Evolutionary conservation across 306 rosid species (phyloP).

Genomic region (Abrus pulchellus): DNA sequence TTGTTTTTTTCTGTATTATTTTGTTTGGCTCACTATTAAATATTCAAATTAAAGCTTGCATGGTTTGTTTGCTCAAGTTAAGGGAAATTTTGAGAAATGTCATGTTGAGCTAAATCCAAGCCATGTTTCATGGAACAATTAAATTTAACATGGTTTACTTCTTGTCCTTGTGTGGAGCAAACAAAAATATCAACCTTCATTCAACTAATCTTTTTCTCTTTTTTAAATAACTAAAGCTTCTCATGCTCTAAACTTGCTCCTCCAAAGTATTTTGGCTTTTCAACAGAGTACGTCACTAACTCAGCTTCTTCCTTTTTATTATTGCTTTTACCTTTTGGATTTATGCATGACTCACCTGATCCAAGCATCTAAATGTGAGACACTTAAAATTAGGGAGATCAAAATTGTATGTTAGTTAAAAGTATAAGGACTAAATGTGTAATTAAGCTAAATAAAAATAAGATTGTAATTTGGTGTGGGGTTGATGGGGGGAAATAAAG

Average conservation of each 20-base stretch:
- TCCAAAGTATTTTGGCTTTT: slow-evolving; percentile 59
- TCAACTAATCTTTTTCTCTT: not conserved
- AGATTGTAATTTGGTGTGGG: slow-evolving; percentile 35
- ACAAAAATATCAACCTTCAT: slow-evolving; percentile 20
- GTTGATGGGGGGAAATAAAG: not conserved
- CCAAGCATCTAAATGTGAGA: not conserved
- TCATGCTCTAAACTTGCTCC: slow-evolving; percentile 38
- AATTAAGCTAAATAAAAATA: not conserved
- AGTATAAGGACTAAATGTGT: no score
- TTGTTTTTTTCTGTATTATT: no score
- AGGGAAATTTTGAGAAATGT: not conserved
- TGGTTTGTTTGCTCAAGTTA: no score
- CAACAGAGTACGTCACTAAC: slow-evolving; percentile 54
- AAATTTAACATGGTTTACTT: slow-evolving; percentile 16
- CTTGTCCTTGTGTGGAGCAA: not conserved
- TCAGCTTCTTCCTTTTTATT: slow-evolving; percentile 23
- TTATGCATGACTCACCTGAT: slow-evolving; percentile 44
- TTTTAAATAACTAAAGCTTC: not conserved
- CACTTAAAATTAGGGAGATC: no score
- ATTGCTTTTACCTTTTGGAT: slow-evolving; percentile 56
- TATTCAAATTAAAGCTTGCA: no score
- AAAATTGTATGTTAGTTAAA: no score
- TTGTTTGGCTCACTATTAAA: no score
- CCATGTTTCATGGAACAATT: not conserved
- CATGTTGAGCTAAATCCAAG: slow-evolving; percentile 4